A percentile compares a stretch with the other conserved stretches of the same genome.
Conservation (phyloP, 352 stramenopile genomes). For the Phytophthora cactorum region DNA sequence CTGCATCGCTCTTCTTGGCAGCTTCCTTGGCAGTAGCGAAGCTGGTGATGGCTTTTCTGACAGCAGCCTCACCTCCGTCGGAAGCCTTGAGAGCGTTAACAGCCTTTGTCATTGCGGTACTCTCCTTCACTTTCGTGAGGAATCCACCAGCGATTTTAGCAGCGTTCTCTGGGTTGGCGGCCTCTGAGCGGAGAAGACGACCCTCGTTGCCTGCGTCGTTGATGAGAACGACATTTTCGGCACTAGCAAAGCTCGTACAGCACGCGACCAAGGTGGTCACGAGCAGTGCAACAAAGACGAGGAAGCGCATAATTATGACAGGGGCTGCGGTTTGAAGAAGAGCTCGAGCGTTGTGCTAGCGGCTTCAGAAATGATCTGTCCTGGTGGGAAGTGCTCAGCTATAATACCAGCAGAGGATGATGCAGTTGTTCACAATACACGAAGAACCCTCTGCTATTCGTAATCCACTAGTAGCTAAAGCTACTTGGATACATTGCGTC, state of each 20-base stretch:
- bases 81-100: neutral
- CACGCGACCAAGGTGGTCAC: neutral
- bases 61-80: neutral
- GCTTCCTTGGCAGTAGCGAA: neutral
- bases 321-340: neutral
- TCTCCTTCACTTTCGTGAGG: neutral
- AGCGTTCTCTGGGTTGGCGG: neutral
- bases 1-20: neutral
- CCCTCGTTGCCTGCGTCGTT: neutral
- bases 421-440: too few relatives aligned
- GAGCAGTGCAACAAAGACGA: neutral
- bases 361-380: neutral
- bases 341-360: neutral
- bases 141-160: neutral
- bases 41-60: neutral
- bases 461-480: too few relatives aligned
- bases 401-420: too few relatives aligned
- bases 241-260: neutral
- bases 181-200: neutral
- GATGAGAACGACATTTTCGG: neutral
- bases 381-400: too few relatives aligned
- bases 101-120: neutral
- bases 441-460: too few relatives aligned
- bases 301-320: neutral
- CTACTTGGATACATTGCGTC: too few relatives aligned